Conservation (phyloP, 1,284 basidiomycete species). For the Rhodotorula sp. region DNA sequence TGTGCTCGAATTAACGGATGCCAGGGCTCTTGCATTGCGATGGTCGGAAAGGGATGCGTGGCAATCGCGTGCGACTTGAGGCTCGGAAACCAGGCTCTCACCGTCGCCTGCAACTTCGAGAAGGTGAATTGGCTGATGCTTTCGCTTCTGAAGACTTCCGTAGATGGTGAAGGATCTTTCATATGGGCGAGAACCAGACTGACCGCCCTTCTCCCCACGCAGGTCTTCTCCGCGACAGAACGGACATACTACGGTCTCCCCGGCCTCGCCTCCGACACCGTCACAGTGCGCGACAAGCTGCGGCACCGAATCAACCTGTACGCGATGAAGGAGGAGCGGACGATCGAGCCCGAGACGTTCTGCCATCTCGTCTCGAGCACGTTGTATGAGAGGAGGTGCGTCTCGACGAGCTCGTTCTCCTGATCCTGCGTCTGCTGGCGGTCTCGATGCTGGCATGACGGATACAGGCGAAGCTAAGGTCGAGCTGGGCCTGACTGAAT, state of each 20-base stretch:
- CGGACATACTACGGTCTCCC: conserved; percentile 89
- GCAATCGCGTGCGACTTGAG: conserved; percentile 96
- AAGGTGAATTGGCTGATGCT: conserved; percentile 60
- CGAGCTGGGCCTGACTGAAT: background rate
- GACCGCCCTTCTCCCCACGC: background rate
- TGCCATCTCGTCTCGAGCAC: conserved; percentile 93
- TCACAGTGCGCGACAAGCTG: conserved; percentile 87
- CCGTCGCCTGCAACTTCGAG: conserved; percentile 88
- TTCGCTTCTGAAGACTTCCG: background rate
- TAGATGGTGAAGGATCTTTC: no score
- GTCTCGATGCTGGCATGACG: no score
- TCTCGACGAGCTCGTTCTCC: conserved; percentile 44
- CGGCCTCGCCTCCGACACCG: conserved; percentile 89
- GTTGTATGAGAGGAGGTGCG: conserved; percentile 83
- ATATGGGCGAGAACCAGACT: background rate
- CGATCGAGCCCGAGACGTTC: conserved; percentile 95
- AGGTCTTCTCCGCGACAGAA: conserved; percentile 94
- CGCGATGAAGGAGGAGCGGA: conserved; percentile 97
- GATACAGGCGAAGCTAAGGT: no score
- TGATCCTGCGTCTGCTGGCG: background rate
- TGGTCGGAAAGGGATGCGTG: conserved; percentile 98
- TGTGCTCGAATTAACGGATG: background rate
- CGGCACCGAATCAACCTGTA: conserved; percentile 98
- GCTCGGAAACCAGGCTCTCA: conserved; percentile 83
- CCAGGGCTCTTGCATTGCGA: conserved; percentile 90